A percentile compares a stretch with the other conserved stretches of the same genome.
Conservation (phyloP, 345 rosid species). For the Boechera retrofracta region DNA sequence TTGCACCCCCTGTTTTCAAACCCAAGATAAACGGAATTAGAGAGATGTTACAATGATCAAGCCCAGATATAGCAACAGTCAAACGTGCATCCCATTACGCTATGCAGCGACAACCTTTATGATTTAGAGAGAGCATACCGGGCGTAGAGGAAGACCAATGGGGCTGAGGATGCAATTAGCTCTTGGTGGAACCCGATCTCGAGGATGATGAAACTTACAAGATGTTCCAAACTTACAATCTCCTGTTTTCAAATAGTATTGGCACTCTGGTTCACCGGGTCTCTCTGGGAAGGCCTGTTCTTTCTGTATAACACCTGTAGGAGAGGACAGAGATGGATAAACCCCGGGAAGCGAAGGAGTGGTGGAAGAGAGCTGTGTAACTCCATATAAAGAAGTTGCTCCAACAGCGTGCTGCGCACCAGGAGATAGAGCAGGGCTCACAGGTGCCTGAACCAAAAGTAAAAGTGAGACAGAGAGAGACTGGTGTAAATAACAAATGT, state of each 20-base stretch:
- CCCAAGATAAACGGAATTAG: conserved; percentile 3
- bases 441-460: conserved; percentile 66
- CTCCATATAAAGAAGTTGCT: conserved; percentile 69
- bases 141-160: conserved; percentile 89
- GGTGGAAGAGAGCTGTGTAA: conserved; percentile 75
- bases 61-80: background rate
- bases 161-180: conserved; percentile 71
- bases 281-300: conserved; percentile 91
- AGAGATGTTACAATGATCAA: conserved; percentile 27
- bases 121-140: conserved; percentile 55
- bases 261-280: conserved; percentile 93
- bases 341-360: conserved; percentile 66
- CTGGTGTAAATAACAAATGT: background rate
- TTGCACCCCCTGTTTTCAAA: conserved; percentile 59
- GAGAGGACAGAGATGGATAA: conserved; percentile 56
- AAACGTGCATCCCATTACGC: background rate
- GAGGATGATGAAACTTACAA: conserved; percentile 94
- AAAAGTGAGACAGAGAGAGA: background rate
- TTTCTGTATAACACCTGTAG: conserved; percentile 60
- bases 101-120: background rate
- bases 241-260: conserved; percentile 83
- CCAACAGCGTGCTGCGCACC: conserved; percentile 79
- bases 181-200: conserved; percentile 62
- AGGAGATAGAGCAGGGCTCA: conserved; percentile 81
- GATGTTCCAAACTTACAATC: conserved; percentile 91